Percentiles rank a stretch among this genome's conserved stretches.
These are phyloP conservation scores for Teratosphaeria nubilosa DNA, from an alignment of 2,329 filamentous ascomycete species.

Conservation along the genomic window DNA sequence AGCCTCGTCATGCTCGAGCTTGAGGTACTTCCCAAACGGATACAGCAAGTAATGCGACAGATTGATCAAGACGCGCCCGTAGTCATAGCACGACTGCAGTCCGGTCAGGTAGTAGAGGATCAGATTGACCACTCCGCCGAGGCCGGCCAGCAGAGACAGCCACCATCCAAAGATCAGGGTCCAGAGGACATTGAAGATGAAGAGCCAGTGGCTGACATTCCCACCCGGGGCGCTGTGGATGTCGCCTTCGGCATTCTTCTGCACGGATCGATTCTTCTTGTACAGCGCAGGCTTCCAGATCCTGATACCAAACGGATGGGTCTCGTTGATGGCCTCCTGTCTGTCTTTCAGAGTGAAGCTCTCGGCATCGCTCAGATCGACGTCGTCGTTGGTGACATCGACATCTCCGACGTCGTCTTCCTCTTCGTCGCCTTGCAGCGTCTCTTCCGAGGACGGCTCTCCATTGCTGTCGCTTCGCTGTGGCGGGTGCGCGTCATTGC, in stretches of 20 bases:
- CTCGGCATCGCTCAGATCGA: conserved; percentile 77
- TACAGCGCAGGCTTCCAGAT: conserved; percentile 98
- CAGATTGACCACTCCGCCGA: conserved; percentile 69
- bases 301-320: conserved; percentile 95
- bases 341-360: conserved; percentile 96
- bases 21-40: conserved; percentile 93
- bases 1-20: conserved; percentile 83
- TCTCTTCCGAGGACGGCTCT: conserved; percentile 28
- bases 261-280: conserved; percentile 93
- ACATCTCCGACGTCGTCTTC: conserved; percentile 16
- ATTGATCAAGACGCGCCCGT: conserved; percentile 75
- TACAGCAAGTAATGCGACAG: conserved; percentile 83
- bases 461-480: conserved; percentile 8
- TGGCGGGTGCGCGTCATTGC: conserved; percentile 11
- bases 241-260: conserved; percentile 90
- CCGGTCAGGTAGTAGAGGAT: conserved; percentile 64
- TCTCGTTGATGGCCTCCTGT: conserved; percentile 96
- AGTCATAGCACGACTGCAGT: conserved; percentile 69
- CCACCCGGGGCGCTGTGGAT: conserved; percentile 92
- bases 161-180: conserved; percentile 92
- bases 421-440: conserved; percentile 30
- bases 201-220: conserved; percentile 71
- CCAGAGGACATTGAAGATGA: conserved; percentile 85
- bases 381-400: conserved; percentile 42
- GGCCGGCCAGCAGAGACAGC: conserved; percentile 66